phyloP scores from a whole-genome alignment of 164 flowering plant species.

The Tinospora cordifolia region DNA sequence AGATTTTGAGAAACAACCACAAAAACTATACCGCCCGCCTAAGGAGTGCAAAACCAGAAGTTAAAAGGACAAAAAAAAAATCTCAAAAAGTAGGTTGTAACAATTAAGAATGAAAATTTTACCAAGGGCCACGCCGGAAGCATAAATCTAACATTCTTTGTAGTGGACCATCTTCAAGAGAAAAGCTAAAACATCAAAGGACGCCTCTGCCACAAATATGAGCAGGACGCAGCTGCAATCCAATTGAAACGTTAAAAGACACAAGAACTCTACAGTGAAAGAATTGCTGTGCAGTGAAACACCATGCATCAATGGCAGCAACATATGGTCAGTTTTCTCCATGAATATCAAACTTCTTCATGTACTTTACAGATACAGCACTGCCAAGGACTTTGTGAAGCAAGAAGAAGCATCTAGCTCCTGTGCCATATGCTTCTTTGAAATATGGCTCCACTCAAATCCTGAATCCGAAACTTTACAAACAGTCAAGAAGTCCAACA shows the following conservation, averaged over 20 bases:
- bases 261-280: conserved; percentile 1
- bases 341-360: background rate
- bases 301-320: background rate
- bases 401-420: conserved; percentile 84
- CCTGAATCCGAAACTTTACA: conserved; percentile 45
- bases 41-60: background rate
- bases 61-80: background rate
- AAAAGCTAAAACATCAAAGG: background rate
- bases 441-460: conserved; percentile 58
- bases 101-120: background rate
- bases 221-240: background rate
- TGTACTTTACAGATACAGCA: conserved; percentile 46
- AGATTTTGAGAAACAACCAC: no score
- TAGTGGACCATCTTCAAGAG: background rate
- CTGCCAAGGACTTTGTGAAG: conserved; percentile 70
- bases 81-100: background rate
- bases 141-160: background rate
- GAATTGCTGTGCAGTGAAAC: background rate
- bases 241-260: background rate
- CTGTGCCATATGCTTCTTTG: conserved; percentile 68
- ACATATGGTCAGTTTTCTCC: background rate
- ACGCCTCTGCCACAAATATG: background rate
- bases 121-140: background rate
- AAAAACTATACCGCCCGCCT: no score
- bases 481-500: conserved; percentile 73